Evolutionary conservation across 257 asterid species (phyloP).

Genomic region (Nicotiana sylvestris): DNA sequence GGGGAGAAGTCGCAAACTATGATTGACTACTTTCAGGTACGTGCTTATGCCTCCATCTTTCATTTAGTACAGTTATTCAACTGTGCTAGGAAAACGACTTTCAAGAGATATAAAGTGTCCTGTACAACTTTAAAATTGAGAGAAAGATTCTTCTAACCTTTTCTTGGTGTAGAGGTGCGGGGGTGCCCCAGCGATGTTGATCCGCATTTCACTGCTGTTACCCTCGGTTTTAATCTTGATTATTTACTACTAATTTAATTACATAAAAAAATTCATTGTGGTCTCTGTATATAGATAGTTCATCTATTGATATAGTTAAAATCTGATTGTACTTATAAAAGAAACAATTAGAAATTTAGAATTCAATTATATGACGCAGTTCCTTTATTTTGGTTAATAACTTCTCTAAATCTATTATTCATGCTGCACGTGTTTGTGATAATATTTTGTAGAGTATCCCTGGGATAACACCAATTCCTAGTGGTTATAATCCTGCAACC

Average conservation of each 20-base stretch:
- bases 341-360: neutral
- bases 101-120: neutral
- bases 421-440: conserved; percentile 10
- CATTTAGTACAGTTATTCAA: neutral
- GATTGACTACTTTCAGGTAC: conserved; percentile 80
- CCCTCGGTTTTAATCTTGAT: neutral
- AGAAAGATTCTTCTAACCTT: neutral
- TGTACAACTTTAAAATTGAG: neutral
- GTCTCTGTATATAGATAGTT: neutral
- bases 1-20: conserved; percentile 70
- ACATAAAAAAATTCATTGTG: neutral
- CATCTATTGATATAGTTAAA: neutral
- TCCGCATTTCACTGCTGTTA: neutral
- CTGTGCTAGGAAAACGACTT: neutral
- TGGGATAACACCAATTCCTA: conserved; percentile 57
- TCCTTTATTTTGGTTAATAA: neutral
- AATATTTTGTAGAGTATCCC: conserved; percentile 35
- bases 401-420: neutral
- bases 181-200: conserved; percentile 1
- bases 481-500: conserved; percentile 86
- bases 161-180: neutral
- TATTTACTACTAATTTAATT: neutral
- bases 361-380: neutral
- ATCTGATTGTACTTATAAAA: neutral
- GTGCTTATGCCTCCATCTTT: conserved; percentile 1